Evolutionary conservation across 768 basidiomycete genomes (phyloP), one percentile per base, ranked within the genome.

Genomic region (Candolleomyces efflorescens): DNA sequence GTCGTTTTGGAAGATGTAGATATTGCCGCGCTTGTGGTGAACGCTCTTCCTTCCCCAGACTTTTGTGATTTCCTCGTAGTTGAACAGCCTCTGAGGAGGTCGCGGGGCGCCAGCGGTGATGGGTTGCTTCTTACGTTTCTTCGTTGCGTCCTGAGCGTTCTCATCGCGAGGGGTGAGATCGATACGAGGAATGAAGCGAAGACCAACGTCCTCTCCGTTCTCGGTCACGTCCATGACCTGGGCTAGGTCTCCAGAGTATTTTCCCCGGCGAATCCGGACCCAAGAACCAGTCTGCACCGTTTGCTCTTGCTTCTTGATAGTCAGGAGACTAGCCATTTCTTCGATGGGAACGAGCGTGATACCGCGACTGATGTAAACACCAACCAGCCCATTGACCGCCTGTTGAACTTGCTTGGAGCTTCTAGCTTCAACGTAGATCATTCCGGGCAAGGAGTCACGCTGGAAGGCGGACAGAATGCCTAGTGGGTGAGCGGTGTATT

Each of bases 111-210:
- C 76, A 5, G 82, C 71, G 9, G 76, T 67, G 4, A 80, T 62
- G 0, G 74, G 74, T 3, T 71, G 69, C 67, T 92, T 94, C 68
- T 91, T 90, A 54, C 91, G 84, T 71, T 96, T 96, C 67, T 85
- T 86, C 27, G 83, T 85, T n/a, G 61, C 59, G 26, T 84, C 79
- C 9, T 80, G 71, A 22, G 36, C 76, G 5, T 71, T 77, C 38
- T 92, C 90, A 58, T 97, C 94, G 56, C 87, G 85, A 32, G 96
- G 96, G 58, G 88, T 92, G 53, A 98, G 78, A 73, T 99, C 97
- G 68, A 99, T 97, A 66, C 97, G 90, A n/a, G 97, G 97, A 58
- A 99, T 84, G 68, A 97, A 94, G 68, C 92, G 90, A 64, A 98
- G 80, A 0, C 90, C 93, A 49, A 94, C 89, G 52, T 94, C 91